Evolutionary conservation across 179 eudicot genomes (phyloP).

Genomic region (Nepenthes alata): DNA sequence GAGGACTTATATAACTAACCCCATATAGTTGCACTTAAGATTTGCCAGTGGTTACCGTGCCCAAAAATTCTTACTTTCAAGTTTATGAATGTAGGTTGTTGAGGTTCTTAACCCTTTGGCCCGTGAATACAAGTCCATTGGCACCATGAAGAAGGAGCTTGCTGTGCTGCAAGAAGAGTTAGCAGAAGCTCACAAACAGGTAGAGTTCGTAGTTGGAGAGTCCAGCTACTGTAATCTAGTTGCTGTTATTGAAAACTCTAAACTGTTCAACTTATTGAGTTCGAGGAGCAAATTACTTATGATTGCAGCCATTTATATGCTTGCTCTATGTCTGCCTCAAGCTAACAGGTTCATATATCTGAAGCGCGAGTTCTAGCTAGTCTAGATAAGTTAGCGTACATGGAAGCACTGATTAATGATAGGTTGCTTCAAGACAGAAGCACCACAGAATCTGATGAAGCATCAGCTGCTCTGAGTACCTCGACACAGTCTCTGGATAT

Average conservation of each 20-base stretch:
- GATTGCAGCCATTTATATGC: neutral
- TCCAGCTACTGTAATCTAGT: neutral
- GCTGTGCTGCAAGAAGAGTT: constrained; percentile 74
- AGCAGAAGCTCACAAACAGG: constrained; percentile 70
- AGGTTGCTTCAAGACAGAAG: constrained; percentile 64
- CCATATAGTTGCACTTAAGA: neutral
- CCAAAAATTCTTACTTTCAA: constrained; percentile 10
- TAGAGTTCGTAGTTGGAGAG: constrained; percentile 4
- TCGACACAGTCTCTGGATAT: constrained; percentile 26
- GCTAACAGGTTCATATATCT: constrained; percentile 81
- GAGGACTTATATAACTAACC: neutral
- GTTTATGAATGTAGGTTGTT: constrained; percentile 46
- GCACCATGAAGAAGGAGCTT: constrained; percentile 72
- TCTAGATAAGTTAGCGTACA: constrained; percentile 81
- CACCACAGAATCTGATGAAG: constrained; percentile 24
- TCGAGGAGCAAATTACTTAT: neutral
- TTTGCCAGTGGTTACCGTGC: neutral
- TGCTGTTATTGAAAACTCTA: too few relatives aligned
- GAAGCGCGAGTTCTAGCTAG: constrained; percentile 87
- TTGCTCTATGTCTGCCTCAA: neutral
- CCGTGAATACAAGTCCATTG: constrained; percentile 75
- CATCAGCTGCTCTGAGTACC: constrained; percentile 45
- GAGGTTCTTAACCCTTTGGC: constrained; percentile 88
- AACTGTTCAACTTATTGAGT: neutral
- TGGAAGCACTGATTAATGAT: constrained; percentile 84